Base-by-base conservation (phyloP, 1,284 basidiomycete species). In the Cryptococcus sp. region DNA sequence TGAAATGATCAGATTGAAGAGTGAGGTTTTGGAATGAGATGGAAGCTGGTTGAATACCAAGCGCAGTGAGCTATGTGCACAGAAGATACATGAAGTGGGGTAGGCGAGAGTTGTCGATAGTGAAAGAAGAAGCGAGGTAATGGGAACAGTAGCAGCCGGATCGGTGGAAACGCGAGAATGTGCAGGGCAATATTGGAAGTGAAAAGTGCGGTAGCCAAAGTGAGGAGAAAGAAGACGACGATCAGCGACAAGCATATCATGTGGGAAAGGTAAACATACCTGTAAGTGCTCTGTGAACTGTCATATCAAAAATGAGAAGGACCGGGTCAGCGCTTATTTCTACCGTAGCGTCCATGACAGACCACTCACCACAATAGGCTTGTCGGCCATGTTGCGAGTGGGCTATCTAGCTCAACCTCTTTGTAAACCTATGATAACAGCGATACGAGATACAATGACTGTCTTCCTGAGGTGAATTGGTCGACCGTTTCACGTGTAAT, bases 1-100 rank as follows among this genome's bases (percentile, higher is more conserved):
- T 96, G 78, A 90, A 98, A 77, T 89, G 89, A 81, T 98, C 95
- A 64, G 91, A 95, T 80, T 98, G 93, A 67, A 98, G 83, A 6
- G 94, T 97, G 67, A 97, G 81, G 45, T 87, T 92, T 83, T 97
- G 93, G 81, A 98, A 98, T 38, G 91, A 93, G 74, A 98, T 98
- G 62, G 91, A 95, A 60, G 89, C 86, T 52, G 95, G 93, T 78
- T 98, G 92, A 65, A 99, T 84, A 66, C 94, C 95, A 65, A 98
- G 81, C 74, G 91, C 92, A 36, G 94, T 94, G 72, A 99, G 88
- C 82, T 98, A 41, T 46, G 34, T 44, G 23, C 23, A 23, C 23
- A 23, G 23, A 23, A 23, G 23, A 23, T 23, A 23, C 23, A 23
- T 23, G 23, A 23, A 23, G 23, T 23, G 23, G 23, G 23, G 23